Percentiles rank a stretch among this genome's conserved stretches.
These are phyloP conservation scores for Coniochaeta sp. DNA, from an alignment of 2,329 filamentous ascomycete genomes.

Conservation along the genomic window DNA sequence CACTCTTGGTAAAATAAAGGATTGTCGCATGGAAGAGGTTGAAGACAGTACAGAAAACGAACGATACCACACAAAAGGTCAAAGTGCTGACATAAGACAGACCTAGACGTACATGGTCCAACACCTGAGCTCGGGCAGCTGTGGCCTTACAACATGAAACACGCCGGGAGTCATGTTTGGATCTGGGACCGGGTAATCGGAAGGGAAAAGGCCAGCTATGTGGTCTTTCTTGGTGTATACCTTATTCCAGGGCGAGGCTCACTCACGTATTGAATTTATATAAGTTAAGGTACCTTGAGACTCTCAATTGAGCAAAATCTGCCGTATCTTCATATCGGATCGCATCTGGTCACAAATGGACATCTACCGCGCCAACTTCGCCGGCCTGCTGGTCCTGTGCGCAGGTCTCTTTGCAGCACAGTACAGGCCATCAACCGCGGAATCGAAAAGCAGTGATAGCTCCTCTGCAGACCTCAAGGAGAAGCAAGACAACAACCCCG, in stretches of 20 bases:
- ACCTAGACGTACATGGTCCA: background rate
- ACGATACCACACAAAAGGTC: background rate
- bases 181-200: background rate
- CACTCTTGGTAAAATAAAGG: background rate
- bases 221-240: background rate
- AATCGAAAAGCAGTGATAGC: slow-evolving; percentile 4
- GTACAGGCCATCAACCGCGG: slow-evolving; percentile 5
- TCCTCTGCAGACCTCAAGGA: too few species aligned
- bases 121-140: background rate
- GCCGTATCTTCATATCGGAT: background rate
- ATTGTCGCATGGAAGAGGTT: too few species aligned
- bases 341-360: slow-evolving; percentile 3
- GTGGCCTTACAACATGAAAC: background rate
- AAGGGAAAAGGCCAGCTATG: background rate
- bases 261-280: background rate
- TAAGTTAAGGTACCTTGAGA: background rate
- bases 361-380: slow-evolving; percentile 16
- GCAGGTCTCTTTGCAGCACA: slow-evolving; percentile 14
- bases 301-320: background rate
- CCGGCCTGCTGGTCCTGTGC: slow-evolving; percentile 9
- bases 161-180: background rate
- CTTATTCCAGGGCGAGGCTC: background rate
- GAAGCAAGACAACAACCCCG: too few species aligned
- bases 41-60: background rate
- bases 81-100: background rate